These are phyloP conservation scores for Colletotrichum sp. DNA, from an alignment of 2,329 filamentous ascomycete genomes.

Conservation along the genomic window DNA sequence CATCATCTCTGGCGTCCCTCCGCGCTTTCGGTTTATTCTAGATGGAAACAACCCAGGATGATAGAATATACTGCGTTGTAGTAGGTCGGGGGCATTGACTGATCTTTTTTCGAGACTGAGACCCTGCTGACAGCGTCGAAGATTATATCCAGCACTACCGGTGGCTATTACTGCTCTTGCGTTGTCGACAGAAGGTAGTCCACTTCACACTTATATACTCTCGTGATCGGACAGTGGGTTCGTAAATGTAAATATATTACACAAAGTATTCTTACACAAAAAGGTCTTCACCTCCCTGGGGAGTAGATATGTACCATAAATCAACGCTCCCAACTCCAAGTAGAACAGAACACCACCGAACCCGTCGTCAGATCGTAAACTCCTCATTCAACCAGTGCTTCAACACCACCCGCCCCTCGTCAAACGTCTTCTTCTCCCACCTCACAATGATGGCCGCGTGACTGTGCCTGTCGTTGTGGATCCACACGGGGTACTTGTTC, in stretches of 20 bases:
- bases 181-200: rapidly evolving
- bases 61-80: not conserved
- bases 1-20: not conserved
- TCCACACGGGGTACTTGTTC: slow-evolving; percentile 73
- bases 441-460: slow-evolving; percentile 93
- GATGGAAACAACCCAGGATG: not conserved
- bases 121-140: no score
- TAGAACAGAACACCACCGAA: not conserved
- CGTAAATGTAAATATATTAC: not conserved
- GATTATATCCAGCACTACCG: no score
- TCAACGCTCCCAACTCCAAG: not conserved
- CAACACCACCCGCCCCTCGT: slow-evolving; percentile 79
- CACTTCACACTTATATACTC: not conserved
- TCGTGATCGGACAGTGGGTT: not conserved
- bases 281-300: not conserved
- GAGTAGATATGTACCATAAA: not conserved
- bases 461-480: slow-evolving; percentile 78
- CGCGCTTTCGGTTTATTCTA: not conserved
- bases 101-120: no score
- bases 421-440: slow-evolving; percentile 67
- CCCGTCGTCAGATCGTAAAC: slow-evolving; percentile 65
- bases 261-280: not conserved
- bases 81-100: not conserved
- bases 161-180: not conserved
- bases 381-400: slow-evolving; percentile 81